These are phyloP conservation scores for Margaritispora aquatica DNA, from an alignment of 495 filamentous ascomycete species.

Conservation along the genomic window DNA sequence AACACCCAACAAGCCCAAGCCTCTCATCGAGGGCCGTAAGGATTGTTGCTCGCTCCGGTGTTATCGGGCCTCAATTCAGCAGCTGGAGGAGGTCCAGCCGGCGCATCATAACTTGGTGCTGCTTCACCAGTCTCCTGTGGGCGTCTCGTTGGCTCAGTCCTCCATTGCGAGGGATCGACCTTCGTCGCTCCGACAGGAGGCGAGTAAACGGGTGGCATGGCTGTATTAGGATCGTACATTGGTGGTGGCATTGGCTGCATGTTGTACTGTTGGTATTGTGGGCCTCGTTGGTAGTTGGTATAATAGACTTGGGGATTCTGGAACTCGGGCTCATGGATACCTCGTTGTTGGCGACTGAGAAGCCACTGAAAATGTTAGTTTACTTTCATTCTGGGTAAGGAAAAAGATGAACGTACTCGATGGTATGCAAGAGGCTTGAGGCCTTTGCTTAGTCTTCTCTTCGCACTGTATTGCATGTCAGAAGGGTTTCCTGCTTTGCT, in stretches of 20 bases:
- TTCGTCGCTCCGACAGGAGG: conserved; percentile 49
- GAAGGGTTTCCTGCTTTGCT: not conserved
- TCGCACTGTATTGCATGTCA: conserved; percentile 33
- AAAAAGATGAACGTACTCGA: conserved; percentile 41
- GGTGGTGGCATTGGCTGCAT: conserved; percentile 38
- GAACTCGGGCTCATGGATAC: conserved; percentile 46
- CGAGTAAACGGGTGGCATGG: conserved; percentile 52
- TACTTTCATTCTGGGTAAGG: not conserved
- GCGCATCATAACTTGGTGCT: conserved; percentile 26
- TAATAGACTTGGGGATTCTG: conserved; percentile 34
- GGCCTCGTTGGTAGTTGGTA: conserved; percentile 24
- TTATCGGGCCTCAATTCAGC: conserved; percentile 17
- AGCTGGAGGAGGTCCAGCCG: conserved; percentile 38
- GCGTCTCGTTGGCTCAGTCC: conserved; percentile 24
- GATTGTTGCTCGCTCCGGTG: conserved; percentile 25
- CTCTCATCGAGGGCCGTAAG: conserved; percentile 11
- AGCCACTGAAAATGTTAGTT: conserved; percentile 47
- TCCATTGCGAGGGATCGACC: conserved; percentile 46
- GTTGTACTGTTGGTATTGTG: conserved; percentile 43
- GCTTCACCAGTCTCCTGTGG: conserved; percentile 26
- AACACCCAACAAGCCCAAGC: not conserved
- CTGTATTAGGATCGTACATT: conserved; percentile 32
- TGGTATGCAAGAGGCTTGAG: conserved; percentile 59
- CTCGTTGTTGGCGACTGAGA: conserved; percentile 46
- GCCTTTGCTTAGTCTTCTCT: conserved; percentile 54